Evolutionary conservation across 106 monocot genomes (phyloP).

Genomic region (Platanthera guangdongensis): DNA sequence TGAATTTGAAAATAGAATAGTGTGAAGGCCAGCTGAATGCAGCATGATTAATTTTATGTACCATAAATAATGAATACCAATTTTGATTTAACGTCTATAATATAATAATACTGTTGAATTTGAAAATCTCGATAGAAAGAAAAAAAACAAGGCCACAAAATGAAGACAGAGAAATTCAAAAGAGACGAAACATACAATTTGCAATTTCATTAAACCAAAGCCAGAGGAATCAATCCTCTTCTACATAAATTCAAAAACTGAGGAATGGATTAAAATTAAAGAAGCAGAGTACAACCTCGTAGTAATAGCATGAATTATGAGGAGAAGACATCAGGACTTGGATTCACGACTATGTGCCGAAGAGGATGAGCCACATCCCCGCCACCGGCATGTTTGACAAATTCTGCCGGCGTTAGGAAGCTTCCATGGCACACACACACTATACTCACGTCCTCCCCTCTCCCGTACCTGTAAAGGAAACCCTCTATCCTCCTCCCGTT

Average conservation of each 20-base stretch:
- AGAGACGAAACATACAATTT: neutral
- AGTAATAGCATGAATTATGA: neutral
- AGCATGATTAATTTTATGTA: too few relatives aligned
- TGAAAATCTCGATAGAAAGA: neutral
- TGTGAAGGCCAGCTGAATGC: too few relatives aligned
- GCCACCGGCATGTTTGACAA: slow-evolving; percentile 57
- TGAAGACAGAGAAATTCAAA: neutral
- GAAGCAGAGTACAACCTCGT: neutral
- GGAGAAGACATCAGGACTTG: slow-evolving; percentile 6
- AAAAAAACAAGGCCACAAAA: neutral
- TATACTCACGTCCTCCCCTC: slow-evolving; percentile 48
- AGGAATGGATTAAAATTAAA: neutral
- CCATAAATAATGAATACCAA: too few relatives aligned
- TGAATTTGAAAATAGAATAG: too few relatives aligned
- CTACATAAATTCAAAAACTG: neutral
- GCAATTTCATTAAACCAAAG: neutral
- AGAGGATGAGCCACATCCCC: slow-evolving; percentile 44
- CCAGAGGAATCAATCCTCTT: neutral
- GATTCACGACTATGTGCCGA: slow-evolving; percentile 39
- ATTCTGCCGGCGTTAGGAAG: slow-evolving; percentile 60
- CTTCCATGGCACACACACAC: slow-evolving; percentile 66
- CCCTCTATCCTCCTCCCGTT: slow-evolving; percentile 40
- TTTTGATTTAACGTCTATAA: too few relatives aligned
- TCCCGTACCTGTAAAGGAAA: slow-evolving; percentile 48
- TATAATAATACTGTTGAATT: too few relatives aligned